phyloP scores from a whole-genome alignment of 345 rosid genomes.

The Brassica incana region DNA sequence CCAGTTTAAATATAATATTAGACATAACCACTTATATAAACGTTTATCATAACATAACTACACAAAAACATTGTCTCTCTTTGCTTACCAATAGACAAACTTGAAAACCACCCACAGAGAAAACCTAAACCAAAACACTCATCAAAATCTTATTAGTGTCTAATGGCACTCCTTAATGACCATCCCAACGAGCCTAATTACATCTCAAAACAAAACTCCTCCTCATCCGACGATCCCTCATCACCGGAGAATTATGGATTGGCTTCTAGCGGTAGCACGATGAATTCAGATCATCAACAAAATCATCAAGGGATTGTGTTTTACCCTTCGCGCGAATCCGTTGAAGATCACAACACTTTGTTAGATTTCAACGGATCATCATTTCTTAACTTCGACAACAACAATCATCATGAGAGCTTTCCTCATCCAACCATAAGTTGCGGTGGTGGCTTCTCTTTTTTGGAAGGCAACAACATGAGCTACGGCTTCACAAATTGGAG shows the following conservation, averaged over 20 bases:
- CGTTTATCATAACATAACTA: slow-evolving; percentile 23
- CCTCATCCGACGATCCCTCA: slow-evolving; percentile 33
- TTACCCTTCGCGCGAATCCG: slow-evolving; percentile 28
- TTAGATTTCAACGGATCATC: slow-evolving; percentile 61
- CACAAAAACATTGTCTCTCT: slow-evolving; percentile 19
- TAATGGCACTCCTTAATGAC: slow-evolving; percentile 30
- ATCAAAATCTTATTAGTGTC: neutral
- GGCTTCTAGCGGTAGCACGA: slow-evolving; percentile 49
- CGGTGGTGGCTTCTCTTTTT: neutral
- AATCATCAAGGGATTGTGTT: slow-evolving; percentile 41
- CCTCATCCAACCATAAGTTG: slow-evolving; percentile 1
- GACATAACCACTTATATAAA: slow-evolving; percentile 23
- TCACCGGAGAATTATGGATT: slow-evolving; percentile 34
- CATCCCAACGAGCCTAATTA: slow-evolving; percentile 14
- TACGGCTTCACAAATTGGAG: slow-evolving; percentile 35
- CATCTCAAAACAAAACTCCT: slow-evolving; percentile 24
- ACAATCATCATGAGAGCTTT: slow-evolving; percentile 23
- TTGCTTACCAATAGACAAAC: slow-evolving; percentile 12
- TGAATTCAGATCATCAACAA: slow-evolving; percentile 43
- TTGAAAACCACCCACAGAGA: neutral
- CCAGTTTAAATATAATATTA: slow-evolving; percentile 17
- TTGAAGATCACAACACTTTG: slow-evolving; percentile 49
- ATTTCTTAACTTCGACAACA: slow-evolving; percentile 53
- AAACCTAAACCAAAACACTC: neutral
- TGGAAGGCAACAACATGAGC: slow-evolving; percentile 24